Conservation (phyloP, 1,284 basidiomycete species). For the Heterobasidion irregulare region DNA sequence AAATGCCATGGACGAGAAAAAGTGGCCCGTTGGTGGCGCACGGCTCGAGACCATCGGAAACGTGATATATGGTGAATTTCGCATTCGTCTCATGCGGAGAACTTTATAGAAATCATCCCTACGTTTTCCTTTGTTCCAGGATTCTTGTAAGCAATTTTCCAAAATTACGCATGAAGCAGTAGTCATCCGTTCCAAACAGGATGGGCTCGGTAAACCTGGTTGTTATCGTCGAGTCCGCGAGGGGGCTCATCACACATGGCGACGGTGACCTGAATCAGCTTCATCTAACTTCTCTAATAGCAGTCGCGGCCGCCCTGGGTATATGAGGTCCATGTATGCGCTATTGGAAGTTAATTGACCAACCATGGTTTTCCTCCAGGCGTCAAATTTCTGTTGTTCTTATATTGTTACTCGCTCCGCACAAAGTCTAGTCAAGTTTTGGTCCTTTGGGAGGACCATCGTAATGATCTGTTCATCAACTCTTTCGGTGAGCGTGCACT, state of each 20-base stretch:
- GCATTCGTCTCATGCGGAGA: background rate
- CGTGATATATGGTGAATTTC: slow-evolving; percentile 65
- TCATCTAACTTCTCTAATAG: slow-evolving; percentile 75
- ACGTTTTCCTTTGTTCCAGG: slow-evolving; percentile 31
- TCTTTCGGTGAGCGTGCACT: slow-evolving; percentile 46
- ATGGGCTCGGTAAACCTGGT: slow-evolving; percentile 85
- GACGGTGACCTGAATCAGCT: slow-evolving; percentile 56
- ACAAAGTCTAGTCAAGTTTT: slow-evolving; percentile 83
- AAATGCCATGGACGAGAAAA: slow-evolving; percentile 62
- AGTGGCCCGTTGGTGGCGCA: slow-evolving; percentile 91
- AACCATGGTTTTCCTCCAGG: slow-evolving; percentile 29
- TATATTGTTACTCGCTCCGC: slow-evolving; percentile 80
- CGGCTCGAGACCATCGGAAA: slow-evolving; percentile 89
- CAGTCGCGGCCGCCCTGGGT: slow-evolving; percentile 81
- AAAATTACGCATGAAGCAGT: background rate
- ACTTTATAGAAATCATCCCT: slow-evolving; percentile 2
- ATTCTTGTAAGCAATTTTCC: slow-evolving; percentile 43
- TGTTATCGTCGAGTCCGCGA: slow-evolving; percentile 78
- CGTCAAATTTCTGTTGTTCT: slow-evolving; percentile 80
- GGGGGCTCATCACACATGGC: slow-evolving; percentile 53
- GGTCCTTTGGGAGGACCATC: slow-evolving; percentile 92
- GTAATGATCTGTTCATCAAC: slow-evolving; percentile 86
- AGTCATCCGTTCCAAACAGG: slow-evolving; percentile 17
- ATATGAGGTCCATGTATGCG: slow-evolving; percentile 10
- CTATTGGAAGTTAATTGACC: background rate